phyloP scores from a whole-genome alignment of 345 rosid species.

The Lagerstroemia speciosa region DNA sequence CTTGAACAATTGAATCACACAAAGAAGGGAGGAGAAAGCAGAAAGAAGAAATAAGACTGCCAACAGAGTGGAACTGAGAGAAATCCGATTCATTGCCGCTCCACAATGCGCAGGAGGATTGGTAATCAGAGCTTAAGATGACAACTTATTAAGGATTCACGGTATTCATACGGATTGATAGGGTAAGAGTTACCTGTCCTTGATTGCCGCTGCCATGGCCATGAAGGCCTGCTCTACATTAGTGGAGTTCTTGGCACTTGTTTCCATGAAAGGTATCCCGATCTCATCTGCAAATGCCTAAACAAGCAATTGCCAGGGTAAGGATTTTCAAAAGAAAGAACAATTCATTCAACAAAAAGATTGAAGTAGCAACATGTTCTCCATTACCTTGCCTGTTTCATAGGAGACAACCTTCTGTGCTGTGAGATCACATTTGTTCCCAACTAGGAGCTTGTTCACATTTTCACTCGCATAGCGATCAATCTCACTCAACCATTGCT shows the following conservation, averaged over 20 bases:
- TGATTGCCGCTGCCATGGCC: slow-evolving; percentile 77
- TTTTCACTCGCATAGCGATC: slow-evolving; percentile 76
- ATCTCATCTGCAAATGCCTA: slow-evolving; percentile 78
- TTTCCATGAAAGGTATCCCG: slow-evolving; percentile 80
- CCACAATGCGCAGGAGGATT: neutral
- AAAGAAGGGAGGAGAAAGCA: neutral
- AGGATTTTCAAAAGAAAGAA: neutral
- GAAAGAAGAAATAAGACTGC: neutral
- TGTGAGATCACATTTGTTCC: slow-evolving; percentile 65
- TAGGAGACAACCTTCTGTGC: slow-evolving; percentile 65
- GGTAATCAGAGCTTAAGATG: neutral
- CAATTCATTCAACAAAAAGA: neutral
- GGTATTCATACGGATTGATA: too few species aligned
- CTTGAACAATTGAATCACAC: neutral
- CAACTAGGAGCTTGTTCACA: slow-evolving; percentile 75
- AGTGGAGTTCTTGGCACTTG: slow-evolving; percentile 66
- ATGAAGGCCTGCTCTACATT: slow-evolving; percentile 75
- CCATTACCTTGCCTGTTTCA: slow-evolving; percentile 59
- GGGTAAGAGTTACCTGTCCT: slow-evolving; percentile 51
- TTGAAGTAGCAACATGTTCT: neutral
- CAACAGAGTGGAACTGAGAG: neutral
- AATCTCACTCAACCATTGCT: slow-evolving; percentile 72
- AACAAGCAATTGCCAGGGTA: neutral
- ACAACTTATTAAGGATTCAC: too few species aligned
- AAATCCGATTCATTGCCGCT: neutral